Percentiles rank a stretch among this genome's conserved stretches.
phyloP scores from a whole-genome alignment of 805 yeast species.

The Yarrowia keelungensis region DNA sequence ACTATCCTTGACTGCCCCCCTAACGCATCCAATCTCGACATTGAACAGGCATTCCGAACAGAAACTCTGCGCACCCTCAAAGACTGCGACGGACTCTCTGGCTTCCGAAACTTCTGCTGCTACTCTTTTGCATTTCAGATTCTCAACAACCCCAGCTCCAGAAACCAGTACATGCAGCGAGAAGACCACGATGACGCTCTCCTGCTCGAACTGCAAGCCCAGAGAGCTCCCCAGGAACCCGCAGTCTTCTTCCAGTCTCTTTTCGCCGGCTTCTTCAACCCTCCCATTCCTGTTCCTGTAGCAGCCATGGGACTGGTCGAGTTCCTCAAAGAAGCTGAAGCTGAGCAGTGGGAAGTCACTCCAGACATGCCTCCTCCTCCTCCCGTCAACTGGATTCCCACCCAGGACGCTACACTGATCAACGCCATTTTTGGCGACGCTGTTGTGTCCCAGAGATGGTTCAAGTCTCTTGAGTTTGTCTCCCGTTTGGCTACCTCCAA shows the following conservation, averaged over 20 bases:
- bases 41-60: slow-evolving; percentile 8
- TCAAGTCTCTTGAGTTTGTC: slow-evolving; percentile 7
- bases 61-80: slow-evolving; percentile 13
- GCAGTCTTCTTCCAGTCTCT: slow-evolving; percentile 19
- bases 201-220: slow-evolving; percentile 15
- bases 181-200: slow-evolving; percentile 29
- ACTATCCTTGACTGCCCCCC: slow-evolving; percentile 24
- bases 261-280: slow-evolving; percentile 24
- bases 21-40: slow-evolving; percentile 16
- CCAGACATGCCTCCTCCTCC: slow-evolving; percentile 25
- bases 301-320: slow-evolving; percentile 12
- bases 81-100: slow-evolving; percentile 1
- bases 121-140: slow-evolving; percentile 31
- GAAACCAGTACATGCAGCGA: slow-evolving; percentile 26
- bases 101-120: slow-evolving; percentile 28
- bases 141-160: slow-evolving; percentile 28
- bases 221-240: slow-evolving; percentile 13
- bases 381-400: slow-evolving; percentile 14
- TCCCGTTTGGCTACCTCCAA: slow-evolving; percentile 9
- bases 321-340: slow-evolving; percentile 14
- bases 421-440: slow-evolving; percentile 23
- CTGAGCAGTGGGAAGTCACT: slow-evolving; percentile 16
- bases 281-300: slow-evolving; percentile 16
- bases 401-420: slow-evolving; percentile 14
- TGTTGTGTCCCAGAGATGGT: slow-evolving; percentile 5